Conservation (phyloP, 2,329 filamentous ascomycete species). For the Cladosporium velox region DNA sequence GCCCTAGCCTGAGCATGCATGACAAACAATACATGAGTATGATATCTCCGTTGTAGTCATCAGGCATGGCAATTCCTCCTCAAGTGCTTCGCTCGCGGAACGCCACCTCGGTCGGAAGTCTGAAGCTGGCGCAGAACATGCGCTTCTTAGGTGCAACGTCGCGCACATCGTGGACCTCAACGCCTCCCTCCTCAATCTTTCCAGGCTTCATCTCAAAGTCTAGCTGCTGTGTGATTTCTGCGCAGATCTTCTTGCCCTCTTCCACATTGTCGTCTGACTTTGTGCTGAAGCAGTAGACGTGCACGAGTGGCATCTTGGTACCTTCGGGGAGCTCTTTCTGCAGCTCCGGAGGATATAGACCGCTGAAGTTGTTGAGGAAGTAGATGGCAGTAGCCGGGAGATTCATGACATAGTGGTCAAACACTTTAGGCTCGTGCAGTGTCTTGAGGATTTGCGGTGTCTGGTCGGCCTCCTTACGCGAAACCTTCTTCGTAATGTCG, state of each 20-base stretch:
- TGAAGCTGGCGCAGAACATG: constrained; percentile 96
- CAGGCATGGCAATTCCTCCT: not conserved
- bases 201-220: constrained; percentile 61
- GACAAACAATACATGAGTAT: not conserved
- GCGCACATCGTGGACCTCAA: constrained; percentile 67
- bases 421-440: constrained; percentile 65
- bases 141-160: constrained; percentile 91
- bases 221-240: constrained; percentile 64
- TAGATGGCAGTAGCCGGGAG: constrained; percentile 85
- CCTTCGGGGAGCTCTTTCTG: constrained; percentile 28
- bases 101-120: constrained; percentile 78
- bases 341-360: constrained; percentile 63
- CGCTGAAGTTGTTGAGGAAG: constrained; percentile 76
- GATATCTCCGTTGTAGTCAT: not conserved
- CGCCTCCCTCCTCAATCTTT: constrained; percentile 51
- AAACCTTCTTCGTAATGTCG: constrained; percentile 40
- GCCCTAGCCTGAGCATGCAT: not conserved
- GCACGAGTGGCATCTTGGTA: constrained; percentile 71
- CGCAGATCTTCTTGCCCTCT: constrained; percentile 61
- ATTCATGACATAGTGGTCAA: constrained; percentile 98
- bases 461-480: constrained; percentile 30
- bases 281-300: constrained; percentile 91
- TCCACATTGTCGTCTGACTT: constrained; percentile 75
- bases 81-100: constrained; percentile 55
- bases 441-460: constrained; percentile 42